phyloP scores from a whole-genome alignment of 1,284 basidiomycete genomes.

The Ustilago tritici region DNA sequence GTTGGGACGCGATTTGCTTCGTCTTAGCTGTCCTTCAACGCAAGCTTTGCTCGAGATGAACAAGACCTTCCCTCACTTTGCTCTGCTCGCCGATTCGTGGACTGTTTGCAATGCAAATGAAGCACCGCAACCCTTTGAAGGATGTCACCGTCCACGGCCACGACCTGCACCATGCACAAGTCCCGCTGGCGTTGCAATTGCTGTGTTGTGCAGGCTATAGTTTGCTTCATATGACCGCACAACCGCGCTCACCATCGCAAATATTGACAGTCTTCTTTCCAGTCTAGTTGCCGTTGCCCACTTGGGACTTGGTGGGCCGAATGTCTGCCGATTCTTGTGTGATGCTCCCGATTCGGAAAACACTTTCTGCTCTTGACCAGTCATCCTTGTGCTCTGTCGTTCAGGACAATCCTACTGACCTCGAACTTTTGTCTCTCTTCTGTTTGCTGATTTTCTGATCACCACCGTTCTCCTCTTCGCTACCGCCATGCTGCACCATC shows the following conservation, averaged over 20 bases:
- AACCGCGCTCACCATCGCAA: background rate
- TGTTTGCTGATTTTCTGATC: background rate
- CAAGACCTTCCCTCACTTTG: background rate
- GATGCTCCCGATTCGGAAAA: background rate
- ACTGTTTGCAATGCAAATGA: conserved; percentile 1
- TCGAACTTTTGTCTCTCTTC: background rate
- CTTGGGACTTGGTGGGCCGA: background rate
- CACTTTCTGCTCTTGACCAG: background rate
- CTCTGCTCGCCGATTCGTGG: background rate
- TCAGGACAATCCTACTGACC: background rate
- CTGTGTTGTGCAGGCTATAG: background rate
- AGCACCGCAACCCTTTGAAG: conserved; percentile 3
- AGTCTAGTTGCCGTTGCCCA: conserved; percentile 1
- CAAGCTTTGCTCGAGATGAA: background rate
- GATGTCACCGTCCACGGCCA: conserved; percentile 10
- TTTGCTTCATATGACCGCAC: conserved; percentile 12
- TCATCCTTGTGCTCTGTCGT: background rate
- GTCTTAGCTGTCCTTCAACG: conserved; percentile 4
- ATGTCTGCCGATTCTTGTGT: background rate
- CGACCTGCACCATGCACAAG: background rate
- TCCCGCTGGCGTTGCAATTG: conserved; percentile 5
- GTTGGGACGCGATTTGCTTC: background rate
- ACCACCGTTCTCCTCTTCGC: background rate
- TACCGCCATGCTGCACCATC: background rate
- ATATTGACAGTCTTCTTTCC: background rate